These are phyloP conservation scores for Sphagnum fallax DNA, from an alignment of 228 moss, liverwort and hornwort genomes.

Conservation along the genomic window DNA sequence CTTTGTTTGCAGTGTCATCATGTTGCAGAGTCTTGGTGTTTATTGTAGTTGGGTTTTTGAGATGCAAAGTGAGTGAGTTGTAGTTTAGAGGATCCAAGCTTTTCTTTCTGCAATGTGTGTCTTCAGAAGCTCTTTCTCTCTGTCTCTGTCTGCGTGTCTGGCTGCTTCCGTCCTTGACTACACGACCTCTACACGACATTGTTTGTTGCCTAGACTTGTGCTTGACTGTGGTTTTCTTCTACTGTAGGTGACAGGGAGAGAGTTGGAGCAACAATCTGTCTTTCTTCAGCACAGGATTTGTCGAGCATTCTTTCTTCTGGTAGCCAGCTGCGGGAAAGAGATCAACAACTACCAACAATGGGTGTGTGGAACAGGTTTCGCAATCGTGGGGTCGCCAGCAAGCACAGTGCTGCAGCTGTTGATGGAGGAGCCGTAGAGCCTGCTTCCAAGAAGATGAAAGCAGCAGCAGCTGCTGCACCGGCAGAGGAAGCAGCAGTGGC, in stretches of 20 bases:
- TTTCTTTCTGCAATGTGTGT: too few species aligned
- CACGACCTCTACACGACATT: too few species aligned
- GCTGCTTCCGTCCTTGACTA: too few species aligned
- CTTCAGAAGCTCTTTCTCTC: too few species aligned
- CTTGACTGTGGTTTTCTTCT: not conserved
- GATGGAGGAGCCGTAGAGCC: not conserved
- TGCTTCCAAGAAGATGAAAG: conserved; percentile 10
- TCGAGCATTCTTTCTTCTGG: not conserved
- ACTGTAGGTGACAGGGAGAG: not conserved
- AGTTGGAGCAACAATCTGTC: not conserved
- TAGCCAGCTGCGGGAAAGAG: not conserved
- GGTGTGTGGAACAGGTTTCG: not conserved
- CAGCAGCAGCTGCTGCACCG: conserved; percentile 26
- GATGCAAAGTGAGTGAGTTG: too few species aligned
- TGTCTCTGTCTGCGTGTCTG: too few species aligned
- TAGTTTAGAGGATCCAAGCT: too few species aligned
- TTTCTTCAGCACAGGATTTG: not conserved
- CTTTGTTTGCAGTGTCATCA: too few species aligned
- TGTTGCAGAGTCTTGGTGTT: too few species aligned
- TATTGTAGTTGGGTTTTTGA: too few species aligned
- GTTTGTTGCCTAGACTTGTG: not conserved
- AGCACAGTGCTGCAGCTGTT: not conserved
- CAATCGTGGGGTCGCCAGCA: not conserved
- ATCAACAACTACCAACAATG: not conserved
- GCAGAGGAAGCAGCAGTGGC: conserved; percentile 12